Evolutionary conservation across 495 filamentous ascomycete genomes (phyloP).

Genomic region (Trichoderma gamsii): DNA sequence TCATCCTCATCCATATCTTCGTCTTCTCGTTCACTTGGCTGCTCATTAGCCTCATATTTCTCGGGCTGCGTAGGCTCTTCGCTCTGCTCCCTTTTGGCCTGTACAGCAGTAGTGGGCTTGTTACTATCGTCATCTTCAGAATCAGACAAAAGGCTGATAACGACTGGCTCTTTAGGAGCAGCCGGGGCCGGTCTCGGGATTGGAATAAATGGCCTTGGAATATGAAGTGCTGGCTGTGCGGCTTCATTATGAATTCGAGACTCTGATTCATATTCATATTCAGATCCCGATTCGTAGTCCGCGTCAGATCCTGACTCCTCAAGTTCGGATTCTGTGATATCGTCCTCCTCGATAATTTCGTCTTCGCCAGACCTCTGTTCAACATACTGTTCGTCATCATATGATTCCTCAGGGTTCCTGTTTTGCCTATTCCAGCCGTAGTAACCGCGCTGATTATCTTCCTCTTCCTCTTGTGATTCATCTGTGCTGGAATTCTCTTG

Average conservation of each 20-base stretch:
- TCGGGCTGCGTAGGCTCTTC: not conserved
- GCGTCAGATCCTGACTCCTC: conserved; percentile 16
- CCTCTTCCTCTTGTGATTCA: conserved; percentile 35
- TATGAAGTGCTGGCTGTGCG: conserved; percentile 17
- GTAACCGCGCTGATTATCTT: conserved; percentile 28
- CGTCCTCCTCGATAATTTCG: conserved; percentile 26
- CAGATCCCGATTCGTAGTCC: conserved; percentile 18
- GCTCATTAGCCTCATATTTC: not conserved
- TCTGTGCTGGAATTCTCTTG: conserved; percentile 21
- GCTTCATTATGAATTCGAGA: conserved; percentile 17
- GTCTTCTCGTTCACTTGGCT: conserved; percentile 17
- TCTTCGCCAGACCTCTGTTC: conserved; percentile 22
- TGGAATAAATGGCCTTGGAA: conserved; percentile 11
- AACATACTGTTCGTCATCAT: conserved; percentile 31
- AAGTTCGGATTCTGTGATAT: conserved; percentile 21
- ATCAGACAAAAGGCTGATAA: conserved; percentile 36
- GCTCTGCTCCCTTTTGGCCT: not conserved
- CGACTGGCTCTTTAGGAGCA: conserved; percentile 24
- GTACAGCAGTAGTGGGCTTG: not conserved
- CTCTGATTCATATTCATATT: not conserved
- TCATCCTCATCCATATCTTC: not conserved
- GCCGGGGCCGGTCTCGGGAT: not conserved
- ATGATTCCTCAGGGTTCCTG: conserved; percentile 29
- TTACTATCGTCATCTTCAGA: conserved; percentile 30
- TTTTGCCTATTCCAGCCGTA: conserved; percentile 9